These are phyloP conservation scores for Rhytidhysteron rufulum DNA, from an alignment of 2,329 filamentous ascomycete genomes.

Conservation along the genomic window DNA sequence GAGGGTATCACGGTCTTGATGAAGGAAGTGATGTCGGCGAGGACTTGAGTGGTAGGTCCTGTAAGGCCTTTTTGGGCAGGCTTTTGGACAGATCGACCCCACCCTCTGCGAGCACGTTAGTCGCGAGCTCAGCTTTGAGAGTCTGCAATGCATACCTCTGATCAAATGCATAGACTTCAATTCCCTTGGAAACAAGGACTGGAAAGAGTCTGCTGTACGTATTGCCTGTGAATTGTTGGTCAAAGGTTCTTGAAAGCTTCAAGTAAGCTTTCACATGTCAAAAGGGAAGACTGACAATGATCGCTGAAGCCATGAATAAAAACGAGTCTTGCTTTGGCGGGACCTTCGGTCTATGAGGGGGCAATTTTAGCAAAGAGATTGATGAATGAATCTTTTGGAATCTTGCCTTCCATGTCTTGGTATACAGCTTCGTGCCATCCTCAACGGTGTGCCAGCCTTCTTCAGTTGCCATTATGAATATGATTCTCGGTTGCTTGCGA, in stretches of 20 bases:
- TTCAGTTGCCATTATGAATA: constrained; percentile 36
- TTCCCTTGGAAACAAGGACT: constrained; percentile 63
- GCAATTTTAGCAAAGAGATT: not conserved
- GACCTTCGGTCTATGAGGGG: constrained; percentile 49
- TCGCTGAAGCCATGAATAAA: constrained; percentile 91
- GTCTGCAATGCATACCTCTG: constrained; percentile 49
- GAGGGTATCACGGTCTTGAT: constrained; percentile 57
- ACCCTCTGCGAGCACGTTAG: constrained; percentile 53
- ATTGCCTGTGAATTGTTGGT: constrained; percentile 47
- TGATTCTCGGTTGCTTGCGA: too few species aligned
- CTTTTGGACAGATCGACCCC: constrained; percentile 68
- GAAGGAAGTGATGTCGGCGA: constrained; percentile 76
- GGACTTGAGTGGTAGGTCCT: constrained; percentile 68
- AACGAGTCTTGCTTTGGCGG: constrained; percentile 66
- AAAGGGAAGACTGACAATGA: constrained; percentile 51
- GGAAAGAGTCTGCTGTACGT: constrained; percentile 74
- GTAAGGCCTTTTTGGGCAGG: constrained; percentile 65
- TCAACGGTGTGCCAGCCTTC: constrained; percentile 51
- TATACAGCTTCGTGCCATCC: constrained; percentile 56
- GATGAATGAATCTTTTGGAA: constrained; percentile 21
- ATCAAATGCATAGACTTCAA: constrained; percentile 75
- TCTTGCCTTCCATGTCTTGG: constrained; percentile 57
- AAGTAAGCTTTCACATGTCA: constrained; percentile 14
- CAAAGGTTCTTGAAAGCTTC: not conserved
- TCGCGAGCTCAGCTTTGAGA: not conserved